Evolutionary conservation across 192 early-diverging fungal species (phyloP), one percentile per base, ranked within the genome.

Genomic region (Umbelopsis sp.): DNA sequence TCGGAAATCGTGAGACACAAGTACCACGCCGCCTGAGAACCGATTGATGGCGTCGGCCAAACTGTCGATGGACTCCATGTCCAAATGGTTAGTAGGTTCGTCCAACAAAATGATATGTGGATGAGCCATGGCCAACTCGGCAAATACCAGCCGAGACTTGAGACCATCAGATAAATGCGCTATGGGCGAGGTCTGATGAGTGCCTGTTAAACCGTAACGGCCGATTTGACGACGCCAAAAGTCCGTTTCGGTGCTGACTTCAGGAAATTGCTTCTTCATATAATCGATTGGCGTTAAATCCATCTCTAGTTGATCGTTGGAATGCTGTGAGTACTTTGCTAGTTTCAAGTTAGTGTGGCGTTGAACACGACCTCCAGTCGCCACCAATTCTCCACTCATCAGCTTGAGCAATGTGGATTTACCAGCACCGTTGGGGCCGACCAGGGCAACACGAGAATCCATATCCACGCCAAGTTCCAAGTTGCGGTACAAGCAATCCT

Each of bases 1-100:
- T 67, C 96, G 85, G 88, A 98, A 98, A 83, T 98, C 96, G 90
- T 98, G 96, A 65, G 91, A 93, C 45, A 98, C 96, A 20, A 98
- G 85, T 13, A 98, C 95, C 48, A 97, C 92, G 67, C 96, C 96
- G 20, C 96, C 96, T 74, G 91, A 87, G 79, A 92, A 98, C 61
- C 79, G 74, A 77, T 96, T 95, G 86, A 98, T 97, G 46, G 96
- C 96, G 12, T 94, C 88, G n/a, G 96, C 96, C 68, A 98, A 80
- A 37, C 91, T 89, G 74, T 97, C 95, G 66, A 98, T 96, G 46
- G 93, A 85, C 78, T 90, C 90, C 61, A 90, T 90, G 72, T 91
- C 88, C 78, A 98, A 89, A 58, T 94, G 92, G 82, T 98, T 98
- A 61, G 96, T 97, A 51, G 95, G 95, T 88, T 98, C 97, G 70